These are phyloP conservation scores for Dendrobium officinale DNA, from an alignment of 106 monocot genomes.

Conservation along the genomic window DNA sequence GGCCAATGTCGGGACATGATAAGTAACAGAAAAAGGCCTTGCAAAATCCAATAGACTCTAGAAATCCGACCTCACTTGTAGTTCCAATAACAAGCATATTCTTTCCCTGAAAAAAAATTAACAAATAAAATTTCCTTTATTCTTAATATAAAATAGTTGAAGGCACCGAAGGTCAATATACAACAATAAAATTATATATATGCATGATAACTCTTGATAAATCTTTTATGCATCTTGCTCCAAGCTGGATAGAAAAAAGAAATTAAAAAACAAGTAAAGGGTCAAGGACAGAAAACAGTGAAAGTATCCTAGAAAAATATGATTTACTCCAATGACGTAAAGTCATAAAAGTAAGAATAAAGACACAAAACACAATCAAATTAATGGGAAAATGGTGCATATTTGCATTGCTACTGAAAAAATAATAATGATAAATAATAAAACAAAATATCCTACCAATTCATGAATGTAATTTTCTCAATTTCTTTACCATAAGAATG, in stretches of 20 bases:
- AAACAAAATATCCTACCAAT: neutral
- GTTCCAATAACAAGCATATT: slow-evolving; percentile 90
- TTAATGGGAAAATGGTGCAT: neutral
- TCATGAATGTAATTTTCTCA: neutral
- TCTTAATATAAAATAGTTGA: neutral
- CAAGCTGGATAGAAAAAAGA: neutral
- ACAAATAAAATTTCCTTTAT: neutral
- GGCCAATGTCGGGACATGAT: slow-evolving; percentile 74
- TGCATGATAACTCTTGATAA: neutral
- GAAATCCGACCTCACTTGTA: slow-evolving; percentile 83
- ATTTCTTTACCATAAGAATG: neutral
- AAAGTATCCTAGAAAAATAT: neutral
- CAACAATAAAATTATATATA: neutral
- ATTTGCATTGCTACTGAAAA: neutral
- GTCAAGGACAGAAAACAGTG: no score
- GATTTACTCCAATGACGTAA: neutral
- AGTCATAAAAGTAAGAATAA: neutral
- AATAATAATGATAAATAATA: no score
- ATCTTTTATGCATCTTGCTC: neutral
- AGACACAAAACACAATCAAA: neutral
- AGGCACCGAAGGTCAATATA: neutral
- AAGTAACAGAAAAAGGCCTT: slow-evolving; percentile 77
- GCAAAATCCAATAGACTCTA: slow-evolving; percentile 86
- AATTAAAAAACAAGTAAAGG: neutral
- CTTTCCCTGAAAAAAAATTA: slow-evolving; percentile 68